Conservation (phyloP, 129 eudicot genomes). For the Chrysanthemum makinoi region DNA sequence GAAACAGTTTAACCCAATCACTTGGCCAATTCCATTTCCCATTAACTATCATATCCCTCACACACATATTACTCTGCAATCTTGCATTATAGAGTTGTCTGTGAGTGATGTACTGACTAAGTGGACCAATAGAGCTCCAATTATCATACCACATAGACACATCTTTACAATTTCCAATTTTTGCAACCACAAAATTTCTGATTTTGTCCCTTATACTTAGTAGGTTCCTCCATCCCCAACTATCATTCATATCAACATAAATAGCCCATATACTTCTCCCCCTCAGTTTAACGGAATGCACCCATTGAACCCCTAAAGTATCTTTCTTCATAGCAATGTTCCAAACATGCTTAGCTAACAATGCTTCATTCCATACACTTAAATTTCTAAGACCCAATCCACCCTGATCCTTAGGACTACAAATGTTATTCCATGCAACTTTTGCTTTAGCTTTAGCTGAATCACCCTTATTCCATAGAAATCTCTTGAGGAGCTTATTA, state of each 20-base stretch:
- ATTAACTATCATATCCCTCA: not conserved
- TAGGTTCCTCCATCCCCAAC: not conserved
- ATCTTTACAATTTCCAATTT: not conserved
- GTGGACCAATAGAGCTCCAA: not conserved
- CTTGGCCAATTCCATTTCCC: not conserved
- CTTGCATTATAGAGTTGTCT: not conserved
- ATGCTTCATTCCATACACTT: no score
- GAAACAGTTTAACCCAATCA: not conserved
- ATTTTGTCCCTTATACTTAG: not conserved
- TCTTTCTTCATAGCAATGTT: no score
- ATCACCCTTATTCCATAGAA: no score
- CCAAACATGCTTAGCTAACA: no score
- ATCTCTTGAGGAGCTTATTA: no score
- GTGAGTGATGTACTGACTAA: not conserved
- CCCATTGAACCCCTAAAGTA: no score
- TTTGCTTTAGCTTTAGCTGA: no score
- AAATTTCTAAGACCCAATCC: no score
- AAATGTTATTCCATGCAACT: no score
- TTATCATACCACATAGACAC: not conserved
- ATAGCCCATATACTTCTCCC: not conserved
- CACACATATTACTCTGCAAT: not conserved
- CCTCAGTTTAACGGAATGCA: no score
- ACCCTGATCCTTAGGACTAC: no score
- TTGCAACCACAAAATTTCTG: not conserved
- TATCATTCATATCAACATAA: not conserved